Base-by-base conservation (phyloP, 139 green algal genomes). In the Chlorella ohadii region DNA sequence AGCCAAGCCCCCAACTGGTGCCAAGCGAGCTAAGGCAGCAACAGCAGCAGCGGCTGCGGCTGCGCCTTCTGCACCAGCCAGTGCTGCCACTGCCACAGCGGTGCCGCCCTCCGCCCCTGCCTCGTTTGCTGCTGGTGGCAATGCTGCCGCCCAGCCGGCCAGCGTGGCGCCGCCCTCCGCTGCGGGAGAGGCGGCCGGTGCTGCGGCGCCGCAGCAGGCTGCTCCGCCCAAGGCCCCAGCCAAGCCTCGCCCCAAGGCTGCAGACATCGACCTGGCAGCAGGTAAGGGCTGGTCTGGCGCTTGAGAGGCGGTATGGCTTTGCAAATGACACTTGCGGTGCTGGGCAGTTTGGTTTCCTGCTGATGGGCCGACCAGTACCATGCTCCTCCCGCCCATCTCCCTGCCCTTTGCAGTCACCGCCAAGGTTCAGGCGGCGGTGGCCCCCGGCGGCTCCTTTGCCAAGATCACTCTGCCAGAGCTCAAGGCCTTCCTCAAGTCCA, bases 391-490 rank as follows among this genome's bases (percentile, higher is more conserved):
- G n/a, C n/a, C n/a, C n/a, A n/a, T n/a, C n/a, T n/a, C n/a, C 33
- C 34, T 64, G 2, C 76, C 41, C 4, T 39, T 6, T 81, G 76
- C 76, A 72, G 61, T 87, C 23, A 47, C 39, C 1, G 41, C 63
- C 25, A 82, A 85, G 79, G 80, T 87, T 39, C 33, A 36, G 34
- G 51, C 87, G 34, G 81, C 63, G 2, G 51, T 59, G 51, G 51
- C 51, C 51, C 51, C 51, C 9, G 15, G 51, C 2, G 87, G 89
- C 15, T 79, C 75, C 11, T 79, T 94, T 34, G 41, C 34, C 61
- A 86, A 88, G 12, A 67, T 95, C 31, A 94, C 78, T 5, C 74
- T 95, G 17, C 88, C 88, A 19, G 86, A 95, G 83, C 81, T 95
- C 33, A 93, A 94, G 85, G 44, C 44, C 6, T 89, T 71, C 39